Conservation (phyloP, 78 protist species). For the Dictyostelium citrinum region DNA sequence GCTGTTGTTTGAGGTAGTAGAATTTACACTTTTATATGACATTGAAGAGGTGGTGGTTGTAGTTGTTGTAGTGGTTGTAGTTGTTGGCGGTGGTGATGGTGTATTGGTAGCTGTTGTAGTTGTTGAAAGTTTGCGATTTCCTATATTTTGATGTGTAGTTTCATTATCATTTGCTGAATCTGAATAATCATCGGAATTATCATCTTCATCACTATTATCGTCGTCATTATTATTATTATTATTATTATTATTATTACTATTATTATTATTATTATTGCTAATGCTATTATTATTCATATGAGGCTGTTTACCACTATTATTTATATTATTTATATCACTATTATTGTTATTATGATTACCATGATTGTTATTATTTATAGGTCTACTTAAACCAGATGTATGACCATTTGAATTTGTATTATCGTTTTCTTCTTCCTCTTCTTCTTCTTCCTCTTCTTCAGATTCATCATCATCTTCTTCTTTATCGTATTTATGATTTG, state of each 20-base stretch:
- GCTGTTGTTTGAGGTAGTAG: not conserved
- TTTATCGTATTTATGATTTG: conserved; percentile 19
- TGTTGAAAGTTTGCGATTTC: not conserved
- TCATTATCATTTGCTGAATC: not conserved
- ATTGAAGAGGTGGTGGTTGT: conserved; percentile 5
- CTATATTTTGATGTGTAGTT: not conserved
- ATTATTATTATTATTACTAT: not conserved
- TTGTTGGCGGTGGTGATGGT: not conserved
- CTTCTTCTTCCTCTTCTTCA: conserved; percentile 19
- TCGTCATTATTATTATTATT: not conserved
- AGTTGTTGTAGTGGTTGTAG: not conserved
- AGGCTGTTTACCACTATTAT: not conserved
- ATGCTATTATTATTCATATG: not conserved
- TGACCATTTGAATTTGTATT: not conserved
- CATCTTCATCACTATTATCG: conserved; percentile 35
- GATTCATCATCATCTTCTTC: conserved; percentile 13
- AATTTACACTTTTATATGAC: not conserved
- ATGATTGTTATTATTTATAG: not conserved
- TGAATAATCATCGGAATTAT: conserved; percentile 10
- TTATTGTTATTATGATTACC: not conserved
- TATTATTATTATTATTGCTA: conserved; percentile 10
- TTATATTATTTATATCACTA: not conserved
- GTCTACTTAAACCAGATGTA: not conserved
- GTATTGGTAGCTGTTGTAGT: not conserved
- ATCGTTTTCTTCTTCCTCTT: not conserved